A percentile compares a stretch with the other conserved stretches of the same genome.
These are phyloP conservation scores for Heterobasidion annosum DNA, from an alignment of 1,284 basidiomycete species.

Conservation along the genomic window DNA sequence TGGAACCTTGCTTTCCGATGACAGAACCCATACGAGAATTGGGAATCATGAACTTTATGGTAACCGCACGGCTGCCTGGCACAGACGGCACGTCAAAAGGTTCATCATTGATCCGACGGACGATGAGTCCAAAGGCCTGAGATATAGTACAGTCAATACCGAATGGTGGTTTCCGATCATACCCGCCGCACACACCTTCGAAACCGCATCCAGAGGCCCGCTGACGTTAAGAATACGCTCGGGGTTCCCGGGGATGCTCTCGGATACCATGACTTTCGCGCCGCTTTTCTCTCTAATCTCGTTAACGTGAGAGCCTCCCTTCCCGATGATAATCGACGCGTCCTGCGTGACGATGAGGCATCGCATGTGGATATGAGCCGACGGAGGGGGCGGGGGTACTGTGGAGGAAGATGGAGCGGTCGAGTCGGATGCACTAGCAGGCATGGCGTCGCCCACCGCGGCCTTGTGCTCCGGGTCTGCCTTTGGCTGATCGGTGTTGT, in stretches of 20 bases:
- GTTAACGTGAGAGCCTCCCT: conserved; percentile 93
- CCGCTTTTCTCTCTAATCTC: conserved; percentile 98
- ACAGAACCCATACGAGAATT: conserved; percentile 99
- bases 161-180: neutral
- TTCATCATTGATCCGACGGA: conserved; percentile 98
- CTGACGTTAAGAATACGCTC: conserved; percentile 97
- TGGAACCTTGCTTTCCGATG: conserved; percentile 94
- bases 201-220: conserved; percentile 96
- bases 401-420: conserved; percentile 10
- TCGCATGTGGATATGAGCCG: conserved; percentile 85
- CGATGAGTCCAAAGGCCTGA: conserved; percentile 97
- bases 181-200: conserved; percentile 66
- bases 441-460: conserved; percentile 31
- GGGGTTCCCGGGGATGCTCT: conserved; percentile 95
- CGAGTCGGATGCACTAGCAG: conserved; percentile 25
- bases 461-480: conserved; percentile 17
- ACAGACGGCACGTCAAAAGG: conserved; percentile 97
- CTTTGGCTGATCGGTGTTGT: conserved; percentile 9
- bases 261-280: conserved; percentile 90
- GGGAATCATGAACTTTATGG: conserved; percentile 99
- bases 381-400: conserved; percentile 34
- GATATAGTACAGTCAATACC: conserved; percentile 5
- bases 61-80: conserved; percentile 95
- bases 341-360: conserved; percentile 98
- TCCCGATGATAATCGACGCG: conserved; percentile 98